phyloP scores from a whole-genome alignment of 2,329 filamentous ascomycete species.

The Aspergillus sp. region DNA sequence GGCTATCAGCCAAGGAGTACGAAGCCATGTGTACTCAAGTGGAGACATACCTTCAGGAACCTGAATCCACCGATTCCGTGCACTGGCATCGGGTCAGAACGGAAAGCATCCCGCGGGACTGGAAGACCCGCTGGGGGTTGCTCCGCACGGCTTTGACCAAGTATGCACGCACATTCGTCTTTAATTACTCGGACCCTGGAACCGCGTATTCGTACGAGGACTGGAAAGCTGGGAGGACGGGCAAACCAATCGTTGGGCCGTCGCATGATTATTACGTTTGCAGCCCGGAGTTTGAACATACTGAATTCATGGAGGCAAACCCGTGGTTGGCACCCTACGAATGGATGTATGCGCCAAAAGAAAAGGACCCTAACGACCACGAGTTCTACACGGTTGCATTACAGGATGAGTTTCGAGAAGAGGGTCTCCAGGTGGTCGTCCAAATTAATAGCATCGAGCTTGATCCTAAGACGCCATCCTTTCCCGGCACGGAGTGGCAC shows the following conservation, averaged over 20 bases:
- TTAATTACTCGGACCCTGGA: slow-evolving; percentile 13
- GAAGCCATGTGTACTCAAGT: not conserved
- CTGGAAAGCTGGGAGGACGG: slow-evolving; percentile 12
- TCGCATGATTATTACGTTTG: not conserved
- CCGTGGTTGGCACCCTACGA: not conserved
- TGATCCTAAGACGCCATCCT: slow-evolving; percentile 6
- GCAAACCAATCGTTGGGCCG: slow-evolving; percentile 7
- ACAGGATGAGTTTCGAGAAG: slow-evolving; percentile 11
- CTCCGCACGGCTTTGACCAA: slow-evolving; percentile 3
- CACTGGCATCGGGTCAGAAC: slow-evolving; percentile 4
- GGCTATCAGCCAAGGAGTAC: slow-evolving; percentile 7
- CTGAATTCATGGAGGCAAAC: not conserved
- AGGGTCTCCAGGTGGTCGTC: slow-evolving; percentile 14
- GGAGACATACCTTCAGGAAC: not conserved
- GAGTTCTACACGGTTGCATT: slow-evolving; percentile 12
- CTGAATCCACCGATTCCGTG: slow-evolving; percentile 8
- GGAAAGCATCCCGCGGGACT: slow-evolving; percentile 3
- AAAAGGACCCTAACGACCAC: slow-evolving; percentile 6
- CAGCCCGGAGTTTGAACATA: not conserved
- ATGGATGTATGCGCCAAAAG: slow-evolving; percentile 1
- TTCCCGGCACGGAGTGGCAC: slow-evolving; percentile 11
- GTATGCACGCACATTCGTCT: slow-evolving; percentile 5
- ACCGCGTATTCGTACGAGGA: slow-evolving; percentile 12
- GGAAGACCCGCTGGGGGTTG: slow-evolving; percentile 2
- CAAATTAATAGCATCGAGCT: slow-evolving; percentile 10